Evolutionary conservation across 1,139 yeast species (phyloP), one percentile per base, ranked within the genome.

Genomic region (Hyphopichia wangnamkhiaoensis): DNA sequence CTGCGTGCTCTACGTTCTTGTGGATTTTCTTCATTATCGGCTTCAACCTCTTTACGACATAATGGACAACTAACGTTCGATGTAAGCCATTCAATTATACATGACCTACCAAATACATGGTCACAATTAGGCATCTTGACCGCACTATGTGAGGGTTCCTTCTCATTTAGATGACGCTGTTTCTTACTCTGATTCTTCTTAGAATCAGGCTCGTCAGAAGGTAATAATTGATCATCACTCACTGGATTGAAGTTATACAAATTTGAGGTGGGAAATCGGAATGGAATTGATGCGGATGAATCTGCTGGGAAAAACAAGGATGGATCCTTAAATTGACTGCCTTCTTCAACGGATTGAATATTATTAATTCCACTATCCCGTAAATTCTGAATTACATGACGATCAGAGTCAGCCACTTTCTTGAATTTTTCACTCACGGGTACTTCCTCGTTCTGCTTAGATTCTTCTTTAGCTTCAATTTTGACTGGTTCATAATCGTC

Each of bases 41-140:
- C 58, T 40, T 65, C 70, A 16, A 71, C 75, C 47, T 71, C 74
- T 45, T 65, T 62, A n/a, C 77, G 56, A 42, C 77, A 71, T 34
- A 71, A 55, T 8, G 77, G 77, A 50, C 77, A 71, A 46, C 71
- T 68, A 5, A 66, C 73, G 46, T 68, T 64, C 31, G 54, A 52
- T 44, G 63, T 62, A 27, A 71, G 52, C 77, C 77, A 71, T 42
- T 70, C 76, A 3, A 68, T 54, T 20, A 71, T 67, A 48, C 77
- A 71, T 8, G 66, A 51, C 42, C 62, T 60, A 7, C 77, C 77
- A 46, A 71, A 71, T 0, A 69, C 49, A 47, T 71, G 77, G 12
- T 61, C 58, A 47, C 77, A 71, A 35, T 56, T 57, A 2, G 76
- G 76, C 70, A 71, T 69, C 35, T 61, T 58, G n/a, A 70, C 76